Evolutionary conservation across 1,139 yeast species (phyloP), one percentile per base, ranked within the genome.

Genomic region (Kodamaea derodonti): DNA sequence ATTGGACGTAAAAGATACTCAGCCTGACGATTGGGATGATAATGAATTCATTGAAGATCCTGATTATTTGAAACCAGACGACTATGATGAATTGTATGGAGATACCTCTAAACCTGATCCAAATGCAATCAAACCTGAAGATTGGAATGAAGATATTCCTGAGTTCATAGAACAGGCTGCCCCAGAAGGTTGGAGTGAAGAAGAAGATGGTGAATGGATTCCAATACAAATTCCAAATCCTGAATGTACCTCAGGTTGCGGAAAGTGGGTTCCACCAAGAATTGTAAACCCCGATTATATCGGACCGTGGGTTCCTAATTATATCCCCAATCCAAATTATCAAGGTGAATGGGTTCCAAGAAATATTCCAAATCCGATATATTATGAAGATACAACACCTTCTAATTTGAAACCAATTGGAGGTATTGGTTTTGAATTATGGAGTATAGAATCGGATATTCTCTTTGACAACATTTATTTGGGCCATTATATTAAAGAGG

Each of bases 21-120:
- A 83, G 62, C 97, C 97, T 3, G 73, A 51, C 1, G 81, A 80
- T 51, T 88, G 96, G 96, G 92, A 78, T 41, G 95, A 85, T 31
- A 41, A 58, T 11, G 67, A 65, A 40, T 57, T 51, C 32, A 83
- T 88, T 37, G 74, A 78, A 16, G 96, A 88, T 57, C 87, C 88
- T 14, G 65, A 64, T 4, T 62, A 74, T 16, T 24, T 20, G 11
- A 84, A 85, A 57, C 96, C 96, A 3, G 84, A 62, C 2, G 92
- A 84, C 54, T 88, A 94, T 82, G 95, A 86, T 49, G 85, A 78
- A 52, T 54, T 45, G 24, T 69, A 68, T 45, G 84, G 75, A 12
- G 78, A 80, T 23, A 57, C 62, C 41, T 56, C 60, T 48, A 80
- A 88, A 38, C 66, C 76, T 4, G 94, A 88, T 55, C 82, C 87